Evolutionary conservation across 352 stramenopile genomes (phyloP), one percentile per base, ranked within the genome.

Genomic region (Sclerospora graminicola): DNA sequence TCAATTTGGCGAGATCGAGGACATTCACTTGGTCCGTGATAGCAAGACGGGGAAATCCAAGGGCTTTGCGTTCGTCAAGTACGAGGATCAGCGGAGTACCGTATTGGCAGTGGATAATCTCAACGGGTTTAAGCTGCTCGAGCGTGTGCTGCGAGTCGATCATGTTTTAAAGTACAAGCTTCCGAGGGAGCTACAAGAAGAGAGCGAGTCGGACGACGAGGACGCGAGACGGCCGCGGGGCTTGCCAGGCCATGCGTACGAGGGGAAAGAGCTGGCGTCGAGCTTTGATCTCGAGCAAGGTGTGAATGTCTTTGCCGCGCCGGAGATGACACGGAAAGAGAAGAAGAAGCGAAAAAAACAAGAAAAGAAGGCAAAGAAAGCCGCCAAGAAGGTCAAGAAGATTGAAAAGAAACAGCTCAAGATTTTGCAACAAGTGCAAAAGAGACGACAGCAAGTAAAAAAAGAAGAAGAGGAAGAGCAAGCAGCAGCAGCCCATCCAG

Each of bases 71-170:
- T 99, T 98, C 71, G 15, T 97, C 45, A 99, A 99, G 72, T 98
- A 97, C 58, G 88, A 98, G 59, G 91, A 99, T 71, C 83, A 94
- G 46, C 51, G 91, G 45, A 97, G 83, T 47, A 98, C 94, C 14
- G 82, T 99, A 19, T 72, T 99, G 53, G 95, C 95, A 0, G 95
- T 99, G 27, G 96, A 99, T 69, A 99, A 99, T 63, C 82, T 98
- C 20, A 97, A 95, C 54, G 89, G 93, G 33, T 81, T 65, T 24
- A 60, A 78, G 49, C 53, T 98, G 42, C 69, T 98, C 47, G 93
- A 95, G 33, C 68, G 94, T 32, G 91, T 87, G 15, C 59, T 99
- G 16, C 75, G 94, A 24, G 90, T 98, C 29, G 95, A 99, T 78
- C 95, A 99, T 68, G 89, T 97, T 31, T 89, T 98, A 47, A 95